These are phyloP conservation scores for Suillus tomentosus DNA, from an alignment of 768 basidiomycete genomes.

Conservation along the genomic window DNA sequence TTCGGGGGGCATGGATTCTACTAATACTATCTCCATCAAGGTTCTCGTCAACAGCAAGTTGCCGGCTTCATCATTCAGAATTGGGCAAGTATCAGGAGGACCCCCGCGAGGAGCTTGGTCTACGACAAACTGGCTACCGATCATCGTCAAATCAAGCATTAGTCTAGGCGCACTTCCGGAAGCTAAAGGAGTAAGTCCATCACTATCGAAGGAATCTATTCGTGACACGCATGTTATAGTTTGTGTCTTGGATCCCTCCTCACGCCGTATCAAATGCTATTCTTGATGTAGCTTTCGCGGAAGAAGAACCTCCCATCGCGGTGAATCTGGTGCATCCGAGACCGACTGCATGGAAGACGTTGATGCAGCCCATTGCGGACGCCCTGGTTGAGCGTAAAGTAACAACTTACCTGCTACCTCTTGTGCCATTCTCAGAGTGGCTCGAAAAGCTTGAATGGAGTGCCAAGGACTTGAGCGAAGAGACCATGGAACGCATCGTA, in stretches of 20 bases:
- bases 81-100: slow-evolving; percentile 49
- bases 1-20: neutral
- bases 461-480: slow-evolving; percentile 15
- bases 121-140: slow-evolving; percentile 49
- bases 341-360: slow-evolving; percentile 20
- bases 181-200: slow-evolving; percentile 25
- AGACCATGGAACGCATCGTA: slow-evolving; percentile 29
- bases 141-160: slow-evolving; percentile 38
- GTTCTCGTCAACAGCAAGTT: slow-evolving; percentile 42
- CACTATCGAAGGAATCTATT: neutral
- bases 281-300: slow-evolving; percentile 22
- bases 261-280: slow-evolving; percentile 20
- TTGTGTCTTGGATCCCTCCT: slow-evolving; percentile 24
- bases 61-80: slow-evolving; percentile 40
- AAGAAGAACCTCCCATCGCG: slow-evolving; percentile 10
- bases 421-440: slow-evolving; percentile 33
- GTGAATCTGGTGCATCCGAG: slow-evolving; percentile 30
- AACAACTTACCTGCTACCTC: slow-evolving; percentile 19
- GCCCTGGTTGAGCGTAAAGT: slow-evolving; percentile 5
- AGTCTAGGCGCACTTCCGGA: slow-evolving; percentile 28
- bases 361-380: slow-evolving; percentile 21
- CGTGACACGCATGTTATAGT: slow-evolving; percentile 6
- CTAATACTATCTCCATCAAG: slow-evolving; percentile 17
- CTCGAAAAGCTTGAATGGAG: slow-evolving; percentile 22
- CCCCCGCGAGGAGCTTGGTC: slow-evolving; percentile 43